phyloP scores from a whole-genome alignment of 257 asterid species.

The Thymus quinquecostatus region DNA sequence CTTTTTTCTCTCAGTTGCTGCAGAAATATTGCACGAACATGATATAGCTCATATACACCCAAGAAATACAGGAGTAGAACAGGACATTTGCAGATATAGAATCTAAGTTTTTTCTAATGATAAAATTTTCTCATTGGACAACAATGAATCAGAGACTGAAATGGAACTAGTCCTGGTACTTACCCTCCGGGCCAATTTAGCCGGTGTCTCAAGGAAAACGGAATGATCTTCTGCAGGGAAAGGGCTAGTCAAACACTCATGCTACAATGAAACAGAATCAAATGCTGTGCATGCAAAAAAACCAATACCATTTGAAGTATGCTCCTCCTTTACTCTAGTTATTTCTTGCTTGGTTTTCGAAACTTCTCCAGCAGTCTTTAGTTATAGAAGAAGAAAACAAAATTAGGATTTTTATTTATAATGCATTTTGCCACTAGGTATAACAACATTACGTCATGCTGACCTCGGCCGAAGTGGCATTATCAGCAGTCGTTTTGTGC shows the following conservation, averaged over 20 bases:
- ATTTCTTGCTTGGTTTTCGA: constrained; percentile 50
- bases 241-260: constrained; percentile 27
- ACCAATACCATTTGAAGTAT: constrained; percentile 52
- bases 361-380: constrained; percentile 46
- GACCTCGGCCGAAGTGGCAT: constrained; percentile 57
- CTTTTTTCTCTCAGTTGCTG: constrained; percentile 86
- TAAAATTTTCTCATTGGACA: constrained; percentile 3
- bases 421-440: constrained; percentile 25
- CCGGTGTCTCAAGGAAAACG: constrained; percentile 57
- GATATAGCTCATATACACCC: not conserved
- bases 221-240: constrained; percentile 63
- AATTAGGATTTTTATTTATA: constrained; percentile 31
- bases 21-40: constrained; percentile 37
- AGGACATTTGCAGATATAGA: constrained; percentile 21
- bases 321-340: constrained; percentile 47
- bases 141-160: constrained; percentile 9
- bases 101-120: constrained; percentile 11
- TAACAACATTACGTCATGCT: constrained; percentile 31
- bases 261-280: constrained; percentile 23
- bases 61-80: constrained; percentile 16
- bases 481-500: constrained; percentile 41
- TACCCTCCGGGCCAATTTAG: constrained; percentile 74
- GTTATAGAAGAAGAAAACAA: constrained; percentile 28
- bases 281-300: constrained; percentile 10
- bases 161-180: constrained; percentile 31